A percentile compares a stretch with the other conserved stretches of the same genome.
phyloP scores from a whole-genome alignment of 208 protist species.

The Trypanosoma melophagium region DNA sequence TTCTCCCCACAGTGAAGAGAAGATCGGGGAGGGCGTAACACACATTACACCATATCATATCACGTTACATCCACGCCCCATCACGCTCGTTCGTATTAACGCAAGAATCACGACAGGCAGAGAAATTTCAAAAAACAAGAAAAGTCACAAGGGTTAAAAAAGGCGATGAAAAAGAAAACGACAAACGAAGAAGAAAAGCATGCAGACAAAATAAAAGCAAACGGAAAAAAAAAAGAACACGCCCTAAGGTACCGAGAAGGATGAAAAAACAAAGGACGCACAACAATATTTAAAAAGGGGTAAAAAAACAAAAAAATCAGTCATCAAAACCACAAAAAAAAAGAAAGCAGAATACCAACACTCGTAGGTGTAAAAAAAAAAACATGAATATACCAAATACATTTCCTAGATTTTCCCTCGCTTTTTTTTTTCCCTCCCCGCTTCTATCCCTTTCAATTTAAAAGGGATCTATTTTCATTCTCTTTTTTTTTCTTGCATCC shows the following conservation, averaged over 20 bases:
- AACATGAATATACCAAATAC: too few species aligned
- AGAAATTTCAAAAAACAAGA: too few species aligned
- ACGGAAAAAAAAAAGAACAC: slow-evolving; percentile 10
- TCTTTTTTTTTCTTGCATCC: slow-evolving; percentile 25
- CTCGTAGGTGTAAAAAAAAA: too few species aligned
- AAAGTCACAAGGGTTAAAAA: neutral
- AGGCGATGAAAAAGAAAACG: neutral
- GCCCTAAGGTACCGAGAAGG: slow-evolving; percentile 3
- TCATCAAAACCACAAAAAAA: slow-evolving; percentile 24
- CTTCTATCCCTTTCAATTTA: too few species aligned
- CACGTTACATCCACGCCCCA: too few species aligned
- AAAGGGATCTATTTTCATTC: neutral
- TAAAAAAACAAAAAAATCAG: slow-evolving; percentile 1
- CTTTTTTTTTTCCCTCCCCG: too few species aligned
- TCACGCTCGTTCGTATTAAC: too few species aligned
- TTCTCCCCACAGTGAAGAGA: too few species aligned
- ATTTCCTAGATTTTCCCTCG: too few species aligned
- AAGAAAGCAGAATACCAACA: neutral
- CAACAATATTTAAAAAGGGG: slow-evolving; percentile 5
- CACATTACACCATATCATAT: too few species aligned
- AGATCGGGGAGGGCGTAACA: too few species aligned
- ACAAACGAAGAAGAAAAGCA: slow-evolving; percentile 23
- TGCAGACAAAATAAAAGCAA: slow-evolving; percentile 15
- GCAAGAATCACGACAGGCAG: too few species aligned
- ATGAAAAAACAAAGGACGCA: slow-evolving; percentile 16